Base-by-base conservation (phyloP, 768 basidiomycete genomes). In the Amanita rubescens region DNA sequence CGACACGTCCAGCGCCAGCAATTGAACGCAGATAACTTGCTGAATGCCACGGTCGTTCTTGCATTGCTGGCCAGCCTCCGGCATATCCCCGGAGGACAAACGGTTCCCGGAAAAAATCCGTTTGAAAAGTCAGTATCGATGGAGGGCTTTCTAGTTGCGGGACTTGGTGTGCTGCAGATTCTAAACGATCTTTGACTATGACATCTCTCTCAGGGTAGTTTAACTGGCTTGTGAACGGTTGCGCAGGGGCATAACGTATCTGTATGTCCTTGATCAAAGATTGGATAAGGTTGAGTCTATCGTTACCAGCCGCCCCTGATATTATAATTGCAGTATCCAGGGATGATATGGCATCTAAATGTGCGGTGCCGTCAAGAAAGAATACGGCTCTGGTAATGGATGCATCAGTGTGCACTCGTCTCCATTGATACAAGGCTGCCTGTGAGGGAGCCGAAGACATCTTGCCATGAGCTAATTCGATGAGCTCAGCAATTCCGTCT, bases 251-350 rank as follows among this genome's bases (percentile, higher is more conserved):
- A 53, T 65, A 63, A 3, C 62, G 50, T 17, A 58, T 44, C 56
- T 96, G 94, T 15, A 92, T 75, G 19, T 62, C 57, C 27, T 60
- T 60, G 57, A 98, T 89, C 38, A 89, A 64, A 24, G 71, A 69
- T 41, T 81, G 74, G n/a, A 91, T 75, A 42, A 85, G 60, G 27
- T 87, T 80, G 35, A 81, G 67, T 39, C 86, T 72, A 11, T 72
- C 71, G 15, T 75, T 67, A 2, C 87, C 90, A 20, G 82, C 74
- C 2, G 85, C 81, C 1, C 94, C 94, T 12, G 92, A 85, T 47
- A 94, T 75, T 57, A 98, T 83, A 57, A 97, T 84, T 1, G 86
- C 85, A 58, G 74, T 76, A 63, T 99, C 96, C 22, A 97, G 69
- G 12, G 74, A 68, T 5, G 72, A 70, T 35, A 97, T 77, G 20